These are phyloP conservation scores for Orbilia ellipsospora DNA, from an alignment of 2,329 filamentous ascomycete genomes.

Conservation along the genomic window DNA sequence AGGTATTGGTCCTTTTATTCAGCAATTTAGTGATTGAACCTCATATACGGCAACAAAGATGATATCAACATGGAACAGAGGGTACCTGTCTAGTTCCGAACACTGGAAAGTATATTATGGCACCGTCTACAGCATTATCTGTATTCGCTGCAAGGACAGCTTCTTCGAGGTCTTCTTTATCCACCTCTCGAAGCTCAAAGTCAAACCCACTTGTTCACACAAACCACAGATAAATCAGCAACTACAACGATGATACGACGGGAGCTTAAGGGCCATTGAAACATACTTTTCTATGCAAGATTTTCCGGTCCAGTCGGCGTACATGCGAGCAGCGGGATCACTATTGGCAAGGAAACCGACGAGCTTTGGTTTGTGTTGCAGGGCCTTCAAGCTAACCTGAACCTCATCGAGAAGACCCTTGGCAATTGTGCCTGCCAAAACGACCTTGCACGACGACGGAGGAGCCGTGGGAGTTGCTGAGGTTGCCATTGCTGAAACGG, in stretches of 20 bases:
- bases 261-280: background rate
- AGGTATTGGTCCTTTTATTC: conserved; percentile 82
- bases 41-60: background rate
- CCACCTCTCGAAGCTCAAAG: conserved; percentile 84
- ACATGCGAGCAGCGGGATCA: conserved; percentile 90
- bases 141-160: conserved; percentile 85
- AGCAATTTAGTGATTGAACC: background rate
- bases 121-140: conserved; percentile 70
- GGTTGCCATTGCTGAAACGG: conserved; percentile 16
- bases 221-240: conserved; percentile 11
- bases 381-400: conserved; percentile 66
- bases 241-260: background rate
- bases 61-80: no score
- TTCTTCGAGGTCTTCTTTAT: conserved; percentile 90
- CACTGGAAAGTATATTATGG: conserved; percentile 98
- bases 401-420: conserved; percentile 80
- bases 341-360: conserved; percentile 92
- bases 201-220: conserved; percentile 76
- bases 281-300: conserved; percentile 94
- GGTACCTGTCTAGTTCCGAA: conserved; percentile 71
- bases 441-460: conserved; percentile 82
- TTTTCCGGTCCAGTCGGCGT: conserved; percentile 97
- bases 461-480: conserved; percentile 15
- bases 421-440: conserved; percentile 87
- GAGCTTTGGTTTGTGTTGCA: conserved; percentile 73